These are phyloP conservation scores for Yamadazyma triangularis DNA, from an alignment of 1,139 yeast species.

Conservation along the genomic window DNA sequence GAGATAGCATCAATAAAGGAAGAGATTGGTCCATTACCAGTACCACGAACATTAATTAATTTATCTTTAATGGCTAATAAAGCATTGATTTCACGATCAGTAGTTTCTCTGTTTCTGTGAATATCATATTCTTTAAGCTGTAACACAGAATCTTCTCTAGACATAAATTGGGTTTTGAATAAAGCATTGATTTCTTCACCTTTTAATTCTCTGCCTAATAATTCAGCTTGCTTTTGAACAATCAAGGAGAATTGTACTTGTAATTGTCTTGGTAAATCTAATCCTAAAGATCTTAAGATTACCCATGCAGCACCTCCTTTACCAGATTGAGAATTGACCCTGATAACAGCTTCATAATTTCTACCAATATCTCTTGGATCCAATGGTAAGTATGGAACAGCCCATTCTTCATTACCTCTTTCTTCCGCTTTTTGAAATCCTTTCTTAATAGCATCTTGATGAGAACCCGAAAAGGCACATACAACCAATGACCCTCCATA, in stretches of 20 bases:
- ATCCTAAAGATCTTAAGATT: conserved; percentile 77
- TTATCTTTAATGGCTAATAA: conserved; percentile 46
- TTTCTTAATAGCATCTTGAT: conserved; percentile 97
- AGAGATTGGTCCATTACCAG: conserved; percentile 95
- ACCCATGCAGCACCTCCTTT: conserved; percentile 99
- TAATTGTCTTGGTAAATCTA: conserved; percentile 87
- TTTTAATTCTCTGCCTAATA: conserved; percentile 79
- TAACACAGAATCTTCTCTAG: conserved; percentile 39
- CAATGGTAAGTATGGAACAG: conserved; percentile 89
- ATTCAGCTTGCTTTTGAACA: conserved; percentile 81
- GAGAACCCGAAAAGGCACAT: conserved; percentile 94
- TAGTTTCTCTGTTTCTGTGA: conserved; percentile 21
- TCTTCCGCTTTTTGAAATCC: conserved; percentile 54
- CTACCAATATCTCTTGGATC: conserved; percentile 97
- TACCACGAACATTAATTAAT: conserved; percentile 51
- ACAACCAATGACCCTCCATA: conserved; percentile 96
- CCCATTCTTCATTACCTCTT: conserved; percentile 50
- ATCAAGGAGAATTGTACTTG: conserved; percentile 85
- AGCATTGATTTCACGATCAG: conserved; percentile 29
- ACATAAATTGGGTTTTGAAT: conserved; percentile 64
- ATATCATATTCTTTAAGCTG: conserved; percentile 51
- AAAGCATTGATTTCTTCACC: conserved; percentile 70
- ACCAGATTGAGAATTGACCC: conserved; percentile 97
- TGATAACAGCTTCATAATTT: conserved; percentile 93
- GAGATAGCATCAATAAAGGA: conserved; percentile 79